Conservation (phyloP, 495 filamentous ascomycete species). For the Lasiosphaeria ovina region DNA sequence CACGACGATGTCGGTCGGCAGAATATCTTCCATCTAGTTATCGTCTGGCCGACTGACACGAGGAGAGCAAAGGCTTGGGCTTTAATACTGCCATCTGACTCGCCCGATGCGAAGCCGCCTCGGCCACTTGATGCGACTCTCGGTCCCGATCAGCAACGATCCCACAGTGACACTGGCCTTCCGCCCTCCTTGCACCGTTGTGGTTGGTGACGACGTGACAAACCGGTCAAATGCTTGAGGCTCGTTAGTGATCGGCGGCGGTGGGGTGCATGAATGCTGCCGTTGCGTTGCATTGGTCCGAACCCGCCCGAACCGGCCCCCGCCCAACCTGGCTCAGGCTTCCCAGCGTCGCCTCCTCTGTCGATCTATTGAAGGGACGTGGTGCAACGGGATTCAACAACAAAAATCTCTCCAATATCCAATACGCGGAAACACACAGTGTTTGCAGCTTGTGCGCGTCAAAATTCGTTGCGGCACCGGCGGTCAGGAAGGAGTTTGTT, state of each 20-base stretch:
- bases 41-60: neutral
- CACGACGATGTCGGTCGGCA: neutral
- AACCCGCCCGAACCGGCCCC: neutral
- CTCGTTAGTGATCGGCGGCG: constrained; percentile 5
- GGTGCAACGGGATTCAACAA: too few relatives aligned
- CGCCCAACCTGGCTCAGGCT: too few relatives aligned
- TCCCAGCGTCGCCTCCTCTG: too few relatives aligned
- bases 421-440: too few relatives aligned
- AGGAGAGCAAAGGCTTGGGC: neutral
- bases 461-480: too few relatives aligned
- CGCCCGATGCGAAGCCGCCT: neutral
- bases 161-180: constrained; percentile 4
- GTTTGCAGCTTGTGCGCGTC: too few relatives aligned
- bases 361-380: too few relatives aligned
- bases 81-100: too few relatives aligned
- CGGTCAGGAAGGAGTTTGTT: too few relatives aligned
- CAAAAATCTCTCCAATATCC: too few relatives aligned
- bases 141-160: constrained; percentile 1
- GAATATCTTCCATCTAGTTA: neutral
- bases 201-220: neutral
- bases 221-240: constrained; percentile 8
- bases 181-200: neutral
- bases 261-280: neutral
- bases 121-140: neutral
- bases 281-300: constrained; percentile 13